Evolutionary conservation across 257 asterid species (phyloP).

Genomic region (Nicotiana paniculata): DNA sequence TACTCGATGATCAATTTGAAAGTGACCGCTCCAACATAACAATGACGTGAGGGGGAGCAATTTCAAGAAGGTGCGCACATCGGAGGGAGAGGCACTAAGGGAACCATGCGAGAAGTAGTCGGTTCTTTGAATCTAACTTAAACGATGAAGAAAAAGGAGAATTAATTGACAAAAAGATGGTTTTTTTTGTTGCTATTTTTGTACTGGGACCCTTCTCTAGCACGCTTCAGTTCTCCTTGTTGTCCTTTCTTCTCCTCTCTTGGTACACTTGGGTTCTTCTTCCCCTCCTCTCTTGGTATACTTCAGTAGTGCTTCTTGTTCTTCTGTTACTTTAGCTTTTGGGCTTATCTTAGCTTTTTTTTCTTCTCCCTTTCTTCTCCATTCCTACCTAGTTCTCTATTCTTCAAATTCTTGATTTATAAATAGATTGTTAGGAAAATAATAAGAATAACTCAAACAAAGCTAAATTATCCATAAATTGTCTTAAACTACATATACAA

Average conservation of each 20-base stretch:
- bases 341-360: no score
- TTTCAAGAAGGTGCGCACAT: background rate
- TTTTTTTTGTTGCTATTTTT: background rate
- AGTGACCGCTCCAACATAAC: background rate
- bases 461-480: background rate
- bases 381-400: background rate
- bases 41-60: background rate
- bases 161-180: background rate
- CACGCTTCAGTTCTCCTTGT: background rate
- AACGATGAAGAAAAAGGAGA: background rate
- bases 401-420: background rate
- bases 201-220: background rate
- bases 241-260: background rate
- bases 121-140: background rate
- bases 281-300: background rate
- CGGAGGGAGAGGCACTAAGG: background rate
- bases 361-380: background rate
- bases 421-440: background rate
- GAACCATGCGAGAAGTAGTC: background rate
- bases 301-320: background rate
- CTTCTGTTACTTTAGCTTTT: background rate
- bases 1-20: background rate
- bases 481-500: background rate
- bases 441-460: background rate
- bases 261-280: background rate